Percentiles rank a stretch among this genome's conserved stretches.
phyloP scores from a whole-genome alignment of 2,329 filamentous ascomycete species.

The Coniochaeta sp. region DNA sequence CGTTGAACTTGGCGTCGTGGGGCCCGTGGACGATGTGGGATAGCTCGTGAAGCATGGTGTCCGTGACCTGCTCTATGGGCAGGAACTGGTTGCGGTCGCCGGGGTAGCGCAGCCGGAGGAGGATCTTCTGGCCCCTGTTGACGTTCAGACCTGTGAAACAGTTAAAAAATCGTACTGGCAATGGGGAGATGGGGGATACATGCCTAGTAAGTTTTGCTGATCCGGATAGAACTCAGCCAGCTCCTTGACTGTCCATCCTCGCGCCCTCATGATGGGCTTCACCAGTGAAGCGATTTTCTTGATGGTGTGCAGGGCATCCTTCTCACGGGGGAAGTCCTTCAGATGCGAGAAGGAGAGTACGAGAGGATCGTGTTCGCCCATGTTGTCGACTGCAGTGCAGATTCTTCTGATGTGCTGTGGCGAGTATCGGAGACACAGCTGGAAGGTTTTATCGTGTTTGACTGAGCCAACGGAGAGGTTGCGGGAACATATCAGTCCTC shows the following conservation, averaged over 20 bases:
- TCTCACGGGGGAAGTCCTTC: conserved; percentile 34
- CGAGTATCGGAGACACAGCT: too few relatives aligned
- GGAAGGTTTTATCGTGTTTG: too few relatives aligned
- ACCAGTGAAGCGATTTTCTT: conserved; percentile 81
- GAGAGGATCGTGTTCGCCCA: conserved; percentile 37
- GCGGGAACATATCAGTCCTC: neutral
- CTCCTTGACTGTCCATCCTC: conserved; percentile 70
- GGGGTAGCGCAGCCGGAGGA: conserved; percentile 72
- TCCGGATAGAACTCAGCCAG: conserved; percentile 82
- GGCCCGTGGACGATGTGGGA: conserved; percentile 81
- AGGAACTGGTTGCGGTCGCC: conserved; percentile 71
- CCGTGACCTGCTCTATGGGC: conserved; percentile 70
- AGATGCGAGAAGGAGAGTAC: conserved; percentile 44
- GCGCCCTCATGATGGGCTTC: conserved; percentile 89
- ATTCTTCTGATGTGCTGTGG: too few relatives aligned
- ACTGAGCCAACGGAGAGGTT: too few relatives aligned
- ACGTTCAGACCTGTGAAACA: conserved; percentile 59
- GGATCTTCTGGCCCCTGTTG: conserved; percentile 70
- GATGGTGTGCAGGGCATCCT: conserved; percentile 53
- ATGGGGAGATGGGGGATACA: conserved; percentile 8
- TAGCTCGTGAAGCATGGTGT: conserved; percentile 93
- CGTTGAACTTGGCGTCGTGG: conserved; percentile 77
- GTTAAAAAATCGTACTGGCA: neutral
- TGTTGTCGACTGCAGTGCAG: conserved; percentile 11
- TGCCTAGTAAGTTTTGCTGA: conserved; percentile 65